Base-by-base conservation (phyloP, 1,139 yeast species). In the Zygosaccharomyces sapae region DNA sequence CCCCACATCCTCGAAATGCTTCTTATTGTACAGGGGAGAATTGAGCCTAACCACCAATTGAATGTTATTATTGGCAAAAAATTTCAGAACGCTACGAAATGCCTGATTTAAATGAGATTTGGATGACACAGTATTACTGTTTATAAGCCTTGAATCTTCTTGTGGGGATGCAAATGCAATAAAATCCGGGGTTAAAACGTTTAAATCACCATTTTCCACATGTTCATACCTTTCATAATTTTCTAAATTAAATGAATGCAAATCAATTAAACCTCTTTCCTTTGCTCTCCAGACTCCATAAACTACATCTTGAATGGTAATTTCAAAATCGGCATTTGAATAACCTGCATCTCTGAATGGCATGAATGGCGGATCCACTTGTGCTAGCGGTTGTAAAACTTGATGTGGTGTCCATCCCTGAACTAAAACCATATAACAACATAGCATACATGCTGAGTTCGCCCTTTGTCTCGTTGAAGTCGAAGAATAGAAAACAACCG, bases 371-470 rank as follows among this genome's bases (percentile, higher is more conserved):
- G 96, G 97, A 43, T 86, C 92, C 3, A 84, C 81, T 65, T 92
- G 97, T 2, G 95, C 81, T 47, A 92, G 79, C 0, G 98, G 98
- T 54, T 95, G 97, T 55, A 92, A 71, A 0, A 92, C 98, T 66
- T 92, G 92, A 67, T 92, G 98, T 0, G 98, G 98, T 0, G 97
- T 89, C 98, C 98, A 92, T 18, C 90, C 84, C 66, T 92, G 98
- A 13, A 92, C 90, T 51, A 92, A 71, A 0, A 92, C 83, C 97
- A 92, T 89, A 67, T 92, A 92, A 61, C 97, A 88, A 56, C 96
- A 87, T 47, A 92, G 73, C 54, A 92, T 73, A 67, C 97, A 89
- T 3, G 97, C 97, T 12, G 97, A 95, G 63, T 92, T 92, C 8
- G 97, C 83, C 57, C 98, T 71, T 57, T 83, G 84, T 55, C 86